phyloP scores from a whole-genome alignment of 176 grass and related monocot species.

The Panicum miliaceum region DNA sequence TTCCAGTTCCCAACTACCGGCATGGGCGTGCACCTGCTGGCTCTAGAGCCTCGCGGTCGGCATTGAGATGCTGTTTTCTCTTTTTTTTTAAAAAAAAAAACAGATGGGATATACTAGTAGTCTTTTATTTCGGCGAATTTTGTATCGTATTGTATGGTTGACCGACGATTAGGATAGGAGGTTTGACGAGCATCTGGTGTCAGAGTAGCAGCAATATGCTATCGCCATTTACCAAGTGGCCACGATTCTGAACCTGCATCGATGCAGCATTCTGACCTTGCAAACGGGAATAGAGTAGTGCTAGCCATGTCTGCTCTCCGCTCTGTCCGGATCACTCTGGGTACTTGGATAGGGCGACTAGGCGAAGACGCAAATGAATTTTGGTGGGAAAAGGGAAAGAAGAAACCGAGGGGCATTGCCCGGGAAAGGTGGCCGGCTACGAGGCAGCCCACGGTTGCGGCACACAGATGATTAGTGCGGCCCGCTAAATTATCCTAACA shows the following conservation, averaged over 20 bases:
- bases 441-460: too few relatives aligned
- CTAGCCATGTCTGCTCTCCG: neutral
- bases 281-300: neutral
- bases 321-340: neutral
- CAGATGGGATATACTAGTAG: neutral
- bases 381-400: too few relatives aligned
- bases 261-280: neutral
- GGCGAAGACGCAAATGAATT: too few relatives aligned
- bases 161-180: slow-evolving; percentile 15
- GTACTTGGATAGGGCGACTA: too few relatives aligned
- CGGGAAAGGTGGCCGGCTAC: too few relatives aligned
- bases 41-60: neutral
- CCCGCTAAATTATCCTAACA: too few relatives aligned
- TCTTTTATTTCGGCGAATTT: neutral
- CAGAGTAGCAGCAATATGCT: neutral
- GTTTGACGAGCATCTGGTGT: neutral
- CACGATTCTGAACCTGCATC: neutral
- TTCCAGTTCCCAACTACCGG: neutral
- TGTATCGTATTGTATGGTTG: slow-evolving; percentile 19
- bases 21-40: neutral
- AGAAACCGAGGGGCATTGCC: too few relatives aligned
- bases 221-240: neutral
- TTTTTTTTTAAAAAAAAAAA: neutral
- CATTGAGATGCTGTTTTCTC: neutral
- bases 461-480: too few relatives aligned